Percentiles rank a stretch among this genome's conserved stretches.
Conservation (phyloP, 2,329 filamentous ascomycete genomes). For the Aaosphaeria arxii region DNA sequence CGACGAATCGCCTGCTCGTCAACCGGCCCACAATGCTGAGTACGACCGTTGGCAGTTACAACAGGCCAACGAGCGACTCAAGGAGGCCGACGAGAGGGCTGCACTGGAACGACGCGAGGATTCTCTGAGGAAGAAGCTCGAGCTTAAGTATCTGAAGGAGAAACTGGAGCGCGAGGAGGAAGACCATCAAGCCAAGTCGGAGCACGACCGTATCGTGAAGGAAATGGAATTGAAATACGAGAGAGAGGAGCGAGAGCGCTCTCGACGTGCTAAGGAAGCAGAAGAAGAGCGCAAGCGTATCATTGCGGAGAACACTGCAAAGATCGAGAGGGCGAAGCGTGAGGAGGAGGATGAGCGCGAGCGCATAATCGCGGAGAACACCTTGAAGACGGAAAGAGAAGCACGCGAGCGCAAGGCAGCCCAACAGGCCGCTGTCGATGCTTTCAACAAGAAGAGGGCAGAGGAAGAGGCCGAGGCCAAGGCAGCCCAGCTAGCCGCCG, state of each 20-base stretch:
- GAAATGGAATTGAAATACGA: conserved; percentile 11
- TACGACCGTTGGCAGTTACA: conserved; percentile 34
- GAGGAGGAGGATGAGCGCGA: conserved; percentile 17
- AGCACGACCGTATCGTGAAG: conserved; percentile 13
- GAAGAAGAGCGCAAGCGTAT: conserved; percentile 25
- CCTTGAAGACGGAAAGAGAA: conserved; percentile 23
- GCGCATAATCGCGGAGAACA: conserved; percentile 31
- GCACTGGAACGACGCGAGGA: conserved; percentile 38
- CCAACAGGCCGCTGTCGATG: conserved; percentile 31
- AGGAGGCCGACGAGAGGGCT: conserved; percentile 32
- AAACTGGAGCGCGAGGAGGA: conserved; percentile 12
- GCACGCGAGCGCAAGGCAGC: conserved; percentile 27
- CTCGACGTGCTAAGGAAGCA: conserved; percentile 8
- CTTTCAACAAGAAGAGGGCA: conserved; percentile 30
- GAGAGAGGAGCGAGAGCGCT: conserved; percentile 11
- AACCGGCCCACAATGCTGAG: conserved; percentile 7
- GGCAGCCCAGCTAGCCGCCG: conserved; percentile 28
- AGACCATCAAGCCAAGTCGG: conserved; percentile 8
- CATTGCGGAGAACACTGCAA: conserved; percentile 28
- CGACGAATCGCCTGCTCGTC: conserved; percentile 5
- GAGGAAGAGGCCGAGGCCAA: conserved; percentile 30
- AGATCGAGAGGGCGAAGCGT: conserved; percentile 23
- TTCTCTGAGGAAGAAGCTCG: conserved; percentile 18
- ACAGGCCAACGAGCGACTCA: conserved; percentile 31
- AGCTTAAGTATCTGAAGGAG: conserved; percentile 16